Conservation (phyloP, 345 rosid genomes). For the Balakata baccata region DNA sequence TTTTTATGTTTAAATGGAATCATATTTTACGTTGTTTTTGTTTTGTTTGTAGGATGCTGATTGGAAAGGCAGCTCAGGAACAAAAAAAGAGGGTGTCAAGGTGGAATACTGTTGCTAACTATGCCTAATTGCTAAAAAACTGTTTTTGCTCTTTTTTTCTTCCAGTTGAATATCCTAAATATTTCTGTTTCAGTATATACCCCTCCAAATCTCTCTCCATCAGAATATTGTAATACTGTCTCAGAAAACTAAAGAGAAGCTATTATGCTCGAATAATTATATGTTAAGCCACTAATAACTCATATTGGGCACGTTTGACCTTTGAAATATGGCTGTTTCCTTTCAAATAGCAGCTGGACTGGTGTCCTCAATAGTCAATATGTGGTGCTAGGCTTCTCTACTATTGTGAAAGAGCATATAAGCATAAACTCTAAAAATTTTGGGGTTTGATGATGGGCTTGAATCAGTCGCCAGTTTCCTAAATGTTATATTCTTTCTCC, state of each 20-base stretch:
- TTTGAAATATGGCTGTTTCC: neutral
- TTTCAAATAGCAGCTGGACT: neutral
- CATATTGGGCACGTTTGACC: neutral
- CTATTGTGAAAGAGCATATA: neutral
- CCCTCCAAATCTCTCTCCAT: neutral
- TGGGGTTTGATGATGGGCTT: neutral
- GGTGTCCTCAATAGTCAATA: neutral
- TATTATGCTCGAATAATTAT: neutral
- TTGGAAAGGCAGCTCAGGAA: conserved; percentile 48
- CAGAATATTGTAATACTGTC: too few relatives aligned
- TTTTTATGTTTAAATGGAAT: conserved; percentile 11
- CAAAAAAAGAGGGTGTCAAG: conserved; percentile 49
- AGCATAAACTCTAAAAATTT: neutral
- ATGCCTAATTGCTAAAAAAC: neutral
- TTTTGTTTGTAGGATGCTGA: conserved; percentile 58
- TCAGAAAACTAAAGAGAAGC: neutral
- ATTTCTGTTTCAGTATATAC: neutral
- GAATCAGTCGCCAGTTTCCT: neutral
- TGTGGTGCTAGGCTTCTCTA: neutral
- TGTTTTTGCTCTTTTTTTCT: neutral
- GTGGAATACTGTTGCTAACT: conserved; percentile 31
- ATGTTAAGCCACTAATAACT: neutral
- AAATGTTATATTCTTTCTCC: neutral
- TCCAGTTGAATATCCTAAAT: neutral
- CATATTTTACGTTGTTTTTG: conserved; percentile 15